Evolutionary conservation across 1,284 basidiomycete genomes (phyloP).

Genomic region (Pterulicium gracile): DNA sequence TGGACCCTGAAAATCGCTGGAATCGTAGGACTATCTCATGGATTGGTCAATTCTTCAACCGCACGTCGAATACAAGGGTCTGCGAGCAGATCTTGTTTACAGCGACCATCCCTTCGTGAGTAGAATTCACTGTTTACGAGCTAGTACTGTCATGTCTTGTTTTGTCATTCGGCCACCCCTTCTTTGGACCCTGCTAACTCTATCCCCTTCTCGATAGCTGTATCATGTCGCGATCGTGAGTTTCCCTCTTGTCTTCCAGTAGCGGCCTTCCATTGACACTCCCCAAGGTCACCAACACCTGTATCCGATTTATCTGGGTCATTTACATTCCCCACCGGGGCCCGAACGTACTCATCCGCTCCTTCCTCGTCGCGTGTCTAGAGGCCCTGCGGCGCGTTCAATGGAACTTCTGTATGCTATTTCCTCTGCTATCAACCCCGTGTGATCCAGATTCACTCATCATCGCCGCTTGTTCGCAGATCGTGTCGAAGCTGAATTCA

Average conservation of each 20-base stretch:
- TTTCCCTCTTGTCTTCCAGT: constrained; percentile 1
- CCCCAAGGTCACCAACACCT: constrained; percentile 52
- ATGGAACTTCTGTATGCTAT: constrained; percentile 82
- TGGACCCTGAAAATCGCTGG: neutral
- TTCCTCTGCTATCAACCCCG: neutral
- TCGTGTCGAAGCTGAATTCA: constrained; percentile 1
- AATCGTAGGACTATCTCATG: constrained; percentile 57
- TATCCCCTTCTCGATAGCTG: constrained; percentile 28
- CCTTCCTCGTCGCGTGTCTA: constrained; percentile 60
- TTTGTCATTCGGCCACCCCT: too few relatives aligned
- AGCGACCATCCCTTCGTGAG: constrained; percentile 45
- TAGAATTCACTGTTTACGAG: too few relatives aligned
- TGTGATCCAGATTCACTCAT: neutral
- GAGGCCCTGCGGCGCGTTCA: constrained; percentile 79
- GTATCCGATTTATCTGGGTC: constrained; percentile 77
- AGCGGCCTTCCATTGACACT: neutral
- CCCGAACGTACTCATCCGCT: constrained; percentile 41
- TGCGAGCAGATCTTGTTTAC: constrained; percentile 73
- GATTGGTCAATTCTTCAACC: constrained; percentile 75
- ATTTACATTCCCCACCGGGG: constrained; percentile 58
- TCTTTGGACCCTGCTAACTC: neutral
- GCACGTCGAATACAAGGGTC: constrained; percentile 45
- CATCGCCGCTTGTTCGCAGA: constrained; percentile 6
- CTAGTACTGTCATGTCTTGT: too few relatives aligned
- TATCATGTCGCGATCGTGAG: constrained; percentile 70